A percentile compares a stretch with the other conserved stretches of the same genome.
Evolutionary conservation across 2,329 filamentous ascomycete species (phyloP).

Genomic region (Microascus cirrosus): DNA sequence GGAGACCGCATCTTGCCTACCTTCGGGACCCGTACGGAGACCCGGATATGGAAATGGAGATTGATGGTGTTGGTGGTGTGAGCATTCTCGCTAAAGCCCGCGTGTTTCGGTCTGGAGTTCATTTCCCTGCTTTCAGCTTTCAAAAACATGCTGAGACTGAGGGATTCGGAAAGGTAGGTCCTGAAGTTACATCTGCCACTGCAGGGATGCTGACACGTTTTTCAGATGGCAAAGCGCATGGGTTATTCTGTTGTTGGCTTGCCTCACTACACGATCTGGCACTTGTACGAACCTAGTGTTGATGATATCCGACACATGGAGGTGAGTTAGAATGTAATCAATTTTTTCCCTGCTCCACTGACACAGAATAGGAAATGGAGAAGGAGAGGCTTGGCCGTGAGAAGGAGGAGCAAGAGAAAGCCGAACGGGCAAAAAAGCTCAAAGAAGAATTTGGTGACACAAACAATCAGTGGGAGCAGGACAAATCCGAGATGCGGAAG

Average conservation of each 20-base stretch:
- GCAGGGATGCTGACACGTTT: not conserved
- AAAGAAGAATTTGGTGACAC: constrained; percentile 71
- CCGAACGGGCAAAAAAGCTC: constrained; percentile 64
- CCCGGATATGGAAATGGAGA: constrained; percentile 99
- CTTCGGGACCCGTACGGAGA: constrained; percentile 94
- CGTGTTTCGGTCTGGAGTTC: constrained; percentile 88
- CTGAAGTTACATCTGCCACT: not conserved
- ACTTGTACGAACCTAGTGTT: constrained; percentile 97
- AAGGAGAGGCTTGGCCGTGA: constrained; percentile 70
- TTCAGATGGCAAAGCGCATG: constrained; percentile 94
- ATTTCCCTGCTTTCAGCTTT: constrained; percentile 97
- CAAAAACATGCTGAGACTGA: constrained; percentile 98
- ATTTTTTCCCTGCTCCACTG: not conserved
- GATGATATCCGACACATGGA: constrained; percentile 98
- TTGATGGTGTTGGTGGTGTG: constrained; percentile 94
- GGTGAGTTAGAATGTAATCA: constrained; percentile 27
- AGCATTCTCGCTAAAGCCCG: constrained; percentile 94
- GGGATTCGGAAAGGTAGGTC: constrained; percentile 85
- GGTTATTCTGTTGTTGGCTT: constrained; percentile 88
- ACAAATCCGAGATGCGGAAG: constrained; percentile 69
- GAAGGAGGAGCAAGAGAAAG: constrained; percentile 55
- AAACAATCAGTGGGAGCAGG: constrained; percentile 76
- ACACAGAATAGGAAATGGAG: constrained; percentile 67
- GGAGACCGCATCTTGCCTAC: constrained; percentile 94
- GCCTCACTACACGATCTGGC: constrained; percentile 98